Percentiles rank a stretch among this genome's conserved stretches.
Conservation (phyloP, 345 rosid genomes). For the Lenwebbia sp. region DNA sequence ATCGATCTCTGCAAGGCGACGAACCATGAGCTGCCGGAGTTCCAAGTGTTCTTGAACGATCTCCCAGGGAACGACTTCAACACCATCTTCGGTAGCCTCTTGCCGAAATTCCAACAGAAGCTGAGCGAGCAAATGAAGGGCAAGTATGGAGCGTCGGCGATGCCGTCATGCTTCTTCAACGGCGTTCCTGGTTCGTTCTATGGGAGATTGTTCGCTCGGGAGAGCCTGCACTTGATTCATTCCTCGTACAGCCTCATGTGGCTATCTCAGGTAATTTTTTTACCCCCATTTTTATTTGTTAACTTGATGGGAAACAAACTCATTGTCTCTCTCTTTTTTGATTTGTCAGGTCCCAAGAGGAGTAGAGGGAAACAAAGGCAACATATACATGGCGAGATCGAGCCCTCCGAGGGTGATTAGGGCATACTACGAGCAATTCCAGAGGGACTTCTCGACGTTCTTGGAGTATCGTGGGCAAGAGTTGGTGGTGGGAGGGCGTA, state of each 20-base stretch:
- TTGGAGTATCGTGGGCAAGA: conserved; percentile 36
- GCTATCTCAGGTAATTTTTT: conserved; percentile 28
- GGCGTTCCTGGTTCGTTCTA: conserved; percentile 47
- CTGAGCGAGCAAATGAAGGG: not conserved
- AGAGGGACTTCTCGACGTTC: conserved; percentile 26
- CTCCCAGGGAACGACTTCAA: conserved; percentile 38
- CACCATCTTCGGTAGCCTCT: not conserved
- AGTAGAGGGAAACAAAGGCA: conserved; percentile 30
- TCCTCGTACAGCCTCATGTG: conserved; percentile 41
- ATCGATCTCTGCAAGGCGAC: conserved; percentile 6
- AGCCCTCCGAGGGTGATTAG: conserved; percentile 25
- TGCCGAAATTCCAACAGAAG: not conserved
- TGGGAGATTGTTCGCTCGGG: conserved; percentile 27
- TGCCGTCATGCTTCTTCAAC: not conserved
- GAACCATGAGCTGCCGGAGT: conserved; percentile 15
- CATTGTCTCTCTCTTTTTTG: not conserved
- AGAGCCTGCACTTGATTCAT: conserved; percentile 27
- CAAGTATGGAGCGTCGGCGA: not conserved
- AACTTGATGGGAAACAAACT: not conserved
- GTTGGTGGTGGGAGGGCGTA: conserved; percentile 31
- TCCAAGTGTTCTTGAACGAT: conserved; percentile 38
- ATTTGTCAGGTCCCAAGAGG: conserved; percentile 34
- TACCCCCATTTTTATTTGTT: not conserved
- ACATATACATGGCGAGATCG: conserved; percentile 34
- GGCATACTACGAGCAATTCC: conserved; percentile 43